A percentile compares a stretch with the other conserved stretches of the same genome.
These are phyloP conservation scores for Dendrobium catenatum DNA, from an alignment of 106 monocot genomes.

Conservation along the genomic window DNA sequence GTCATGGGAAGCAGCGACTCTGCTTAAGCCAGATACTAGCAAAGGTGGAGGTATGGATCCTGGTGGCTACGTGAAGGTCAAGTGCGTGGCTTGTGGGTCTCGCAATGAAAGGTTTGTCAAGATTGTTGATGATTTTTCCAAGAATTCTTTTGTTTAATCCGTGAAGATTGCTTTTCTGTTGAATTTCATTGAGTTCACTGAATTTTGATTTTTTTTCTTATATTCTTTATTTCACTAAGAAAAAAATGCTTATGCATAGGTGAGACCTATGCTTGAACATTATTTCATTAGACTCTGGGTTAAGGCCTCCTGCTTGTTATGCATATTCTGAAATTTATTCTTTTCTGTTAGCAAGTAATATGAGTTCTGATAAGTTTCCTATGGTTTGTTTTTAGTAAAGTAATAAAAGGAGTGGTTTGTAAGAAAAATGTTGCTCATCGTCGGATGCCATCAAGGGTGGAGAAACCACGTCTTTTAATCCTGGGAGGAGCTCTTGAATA, in stretches of 20 bases:
- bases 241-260: neutral
- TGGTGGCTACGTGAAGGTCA: constrained; percentile 77
- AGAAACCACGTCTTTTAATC: constrained; percentile 73
- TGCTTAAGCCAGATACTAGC: constrained; percentile 85
- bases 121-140: neutral
- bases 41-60: constrained; percentile 91
- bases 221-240: neutral
- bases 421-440: constrained; percentile 91
- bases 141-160: neutral
- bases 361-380: constrained; percentile 6
- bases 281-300: neutral
- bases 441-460: constrained; percentile 63
- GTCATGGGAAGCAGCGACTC: constrained; percentile 84
- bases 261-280: neutral
- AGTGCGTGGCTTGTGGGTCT: constrained; percentile 74
- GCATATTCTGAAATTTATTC: neutral
- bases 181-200: neutral
- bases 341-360: neutral
- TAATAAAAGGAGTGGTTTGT: constrained; percentile 82
- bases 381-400: constrained; percentile 38
- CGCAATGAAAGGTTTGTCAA: constrained; percentile 59
- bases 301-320: neutral
- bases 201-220: neutral
- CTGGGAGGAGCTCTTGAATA: constrained; percentile 97
- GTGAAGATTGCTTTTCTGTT: neutral